These are phyloP conservation scores for Aschersonia sp. DNA, from an alignment of 2,329 filamentous ascomycete species.

Conservation along the genomic window DNA sequence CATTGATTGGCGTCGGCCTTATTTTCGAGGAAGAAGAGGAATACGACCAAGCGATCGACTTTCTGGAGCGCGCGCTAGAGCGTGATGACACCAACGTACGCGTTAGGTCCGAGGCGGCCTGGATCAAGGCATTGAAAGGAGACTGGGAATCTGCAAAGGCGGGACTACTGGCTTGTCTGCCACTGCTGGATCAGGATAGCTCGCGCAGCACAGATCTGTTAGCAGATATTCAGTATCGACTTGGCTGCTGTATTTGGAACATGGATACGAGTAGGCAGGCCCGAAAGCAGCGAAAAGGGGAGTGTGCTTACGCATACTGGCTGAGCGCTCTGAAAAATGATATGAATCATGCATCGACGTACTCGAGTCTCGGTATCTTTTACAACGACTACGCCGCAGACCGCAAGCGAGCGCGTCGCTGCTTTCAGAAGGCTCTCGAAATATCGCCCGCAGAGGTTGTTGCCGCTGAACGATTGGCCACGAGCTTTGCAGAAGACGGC, in stretches of 20 bases:
- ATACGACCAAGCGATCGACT: slow-evolving; percentile 67
- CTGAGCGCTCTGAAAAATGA: slow-evolving; percentile 74
- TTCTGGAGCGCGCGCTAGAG: slow-evolving; percentile 60
- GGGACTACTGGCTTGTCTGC: slow-evolving; percentile 58
- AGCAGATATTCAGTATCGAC: slow-evolving; percentile 72
- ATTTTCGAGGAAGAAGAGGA: slow-evolving; percentile 92
- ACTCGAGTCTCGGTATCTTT: slow-evolving; percentile 80
- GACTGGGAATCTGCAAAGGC: slow-evolving; percentile 53
- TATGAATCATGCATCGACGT: slow-evolving; percentile 76
- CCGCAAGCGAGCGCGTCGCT: slow-evolving; percentile 72
- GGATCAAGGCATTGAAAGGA: slow-evolving; percentile 77
- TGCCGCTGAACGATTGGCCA: slow-evolving; percentile 76
- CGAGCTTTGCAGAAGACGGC: slow-evolving; percentile 72
- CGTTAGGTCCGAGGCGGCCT: slow-evolving; percentile 76
- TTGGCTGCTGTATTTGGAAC: slow-evolving; percentile 81
- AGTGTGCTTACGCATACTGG: slow-evolving; percentile 63
- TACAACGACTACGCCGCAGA: slow-evolving; percentile 87
- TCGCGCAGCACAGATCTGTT: slow-evolving; percentile 51
- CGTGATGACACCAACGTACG: slow-evolving; percentile 62
- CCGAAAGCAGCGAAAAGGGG: slow-evolving; percentile 62
- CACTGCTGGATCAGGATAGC: slow-evolving; percentile 47
- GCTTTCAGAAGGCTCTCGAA: slow-evolving; percentile 94
- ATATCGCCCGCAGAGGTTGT: slow-evolving; percentile 74
- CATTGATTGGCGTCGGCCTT: slow-evolving; percentile 78
- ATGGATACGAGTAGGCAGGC: slow-evolving; percentile 59